These are phyloP conservation scores for Blumeriella jaapii DNA, from an alignment of 2,329 filamentous ascomycete species.

Conservation along the genomic window DNA sequence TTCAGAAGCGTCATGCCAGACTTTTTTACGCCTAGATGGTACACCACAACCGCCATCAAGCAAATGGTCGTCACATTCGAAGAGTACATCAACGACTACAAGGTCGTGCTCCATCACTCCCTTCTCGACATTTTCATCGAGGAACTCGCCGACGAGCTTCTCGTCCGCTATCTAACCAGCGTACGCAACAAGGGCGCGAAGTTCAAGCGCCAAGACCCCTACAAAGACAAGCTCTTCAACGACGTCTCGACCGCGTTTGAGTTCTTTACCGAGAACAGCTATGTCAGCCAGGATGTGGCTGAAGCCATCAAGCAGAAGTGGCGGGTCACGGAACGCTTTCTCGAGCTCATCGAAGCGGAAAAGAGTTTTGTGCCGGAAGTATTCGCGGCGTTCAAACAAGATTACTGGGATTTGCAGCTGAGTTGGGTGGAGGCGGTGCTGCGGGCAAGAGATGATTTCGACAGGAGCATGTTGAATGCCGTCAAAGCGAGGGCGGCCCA, in stretches of 20 bases:
- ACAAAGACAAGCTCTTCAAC: constrained; percentile 86
- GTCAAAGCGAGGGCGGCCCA: constrained; percentile 85
- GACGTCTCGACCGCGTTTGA: constrained; percentile 85
- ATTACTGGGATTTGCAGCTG: constrained; percentile 90
- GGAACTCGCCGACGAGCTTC: constrained; percentile 83
- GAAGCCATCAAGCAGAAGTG: constrained; percentile 78
- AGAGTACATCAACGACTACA: constrained; percentile 87
- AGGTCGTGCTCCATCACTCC: constrained; percentile 70
- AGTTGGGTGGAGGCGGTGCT: constrained; percentile 92
- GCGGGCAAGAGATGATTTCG: constrained; percentile 82
- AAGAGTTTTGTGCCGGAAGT: constrained; percentile 61
- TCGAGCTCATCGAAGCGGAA: constrained; percentile 68
- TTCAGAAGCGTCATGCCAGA: constrained; percentile 73
- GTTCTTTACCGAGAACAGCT: constrained; percentile 59
- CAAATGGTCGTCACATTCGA: constrained; percentile 92
- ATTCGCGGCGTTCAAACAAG: constrained; percentile 72
- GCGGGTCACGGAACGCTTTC: constrained; percentile 78
- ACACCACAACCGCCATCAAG: constrained; percentile 74
- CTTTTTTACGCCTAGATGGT: constrained; percentile 90
- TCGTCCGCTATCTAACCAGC: constrained; percentile 70
- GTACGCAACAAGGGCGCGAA: constrained; percentile 86
- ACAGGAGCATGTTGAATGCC: constrained; percentile 74
- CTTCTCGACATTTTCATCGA: constrained; percentile 87
- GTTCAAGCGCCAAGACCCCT: constrained; percentile 77
- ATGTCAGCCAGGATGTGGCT: constrained; percentile 54